Evolutionary conservation across 306 rosid genomes (phyloP), one percentile per base, ranked within the genome.

Genomic region (Mucuna pruriens): DNA sequence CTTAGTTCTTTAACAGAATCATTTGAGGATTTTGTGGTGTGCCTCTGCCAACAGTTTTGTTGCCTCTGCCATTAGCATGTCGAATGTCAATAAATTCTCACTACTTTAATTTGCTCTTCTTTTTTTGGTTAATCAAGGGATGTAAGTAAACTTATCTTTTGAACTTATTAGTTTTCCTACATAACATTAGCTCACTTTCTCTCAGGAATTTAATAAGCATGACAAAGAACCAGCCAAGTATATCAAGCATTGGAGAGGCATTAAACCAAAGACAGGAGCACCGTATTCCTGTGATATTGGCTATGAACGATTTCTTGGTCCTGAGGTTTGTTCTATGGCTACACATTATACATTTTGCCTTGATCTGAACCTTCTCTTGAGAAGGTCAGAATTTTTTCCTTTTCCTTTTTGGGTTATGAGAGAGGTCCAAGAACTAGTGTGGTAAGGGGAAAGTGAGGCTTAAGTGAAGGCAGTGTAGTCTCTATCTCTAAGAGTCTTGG

Each of bases 221-320:
- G 99, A 96, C 85, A 96, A 89, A 87, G 98, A 96, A 79, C 98
- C 98, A 46, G 84, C 94, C 80, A 96, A 90, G 87, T 92, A 96
- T 83, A 71, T 93, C 78, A 96, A 91, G 84, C 97, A 96, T 48
- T 96, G 99, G 99, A 87, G 90, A 84, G 99, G 99, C 39, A 94
- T 96, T 73, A 96, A 96, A 85, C 97, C 99, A n/a, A 96, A 91
- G 82, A 92, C 99, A 0, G 99, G 98, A 70, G 99, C 97, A 78
- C 97, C 99, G 17, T 96, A 96, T 85, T 88, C 99, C 13, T 96
- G 99, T 90, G 99, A 96, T 88, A 85, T 96, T 83, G 99, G 99
- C 85, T 93, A 93, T 80, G 99, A 96, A 84, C 89, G 99, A 55
- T 96, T 96, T 92, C 97, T 96, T 72, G 99, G 98, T 23, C 99